phyloP scores from a whole-genome alignment of 2,329 filamentous ascomycete species.

The Pyrenochaeta sp. region DNA sequence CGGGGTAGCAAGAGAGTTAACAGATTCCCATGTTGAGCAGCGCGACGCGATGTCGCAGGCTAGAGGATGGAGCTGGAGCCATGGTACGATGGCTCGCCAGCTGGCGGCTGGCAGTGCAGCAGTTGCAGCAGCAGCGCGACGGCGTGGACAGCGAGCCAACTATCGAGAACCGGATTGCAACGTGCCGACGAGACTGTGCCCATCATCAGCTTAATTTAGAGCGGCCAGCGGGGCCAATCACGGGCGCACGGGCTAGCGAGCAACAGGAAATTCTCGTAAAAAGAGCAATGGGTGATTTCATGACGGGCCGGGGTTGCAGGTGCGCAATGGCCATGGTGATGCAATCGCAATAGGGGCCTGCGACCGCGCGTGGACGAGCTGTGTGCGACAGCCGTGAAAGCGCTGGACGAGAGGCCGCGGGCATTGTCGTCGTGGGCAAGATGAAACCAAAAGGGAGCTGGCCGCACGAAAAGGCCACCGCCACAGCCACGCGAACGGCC shows the following conservation, averaged over 20 bases:
- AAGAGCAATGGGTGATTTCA: conserved; percentile 13
- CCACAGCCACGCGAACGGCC: conserved; percentile 20
- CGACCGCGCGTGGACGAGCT: too few relatives aligned
- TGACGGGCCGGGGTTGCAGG: conserved; percentile 13
- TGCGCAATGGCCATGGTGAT: too few relatives aligned
- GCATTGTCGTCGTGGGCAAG: too few relatives aligned
- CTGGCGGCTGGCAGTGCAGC: conserved; percentile 1
- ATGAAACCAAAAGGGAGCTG: neutral
- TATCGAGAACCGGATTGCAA: conserved; percentile 17
- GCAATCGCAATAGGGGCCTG: too few relatives aligned
- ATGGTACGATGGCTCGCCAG: neutral
- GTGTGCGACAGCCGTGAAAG: too few relatives aligned
- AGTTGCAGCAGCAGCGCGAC: conserved; percentile 3
- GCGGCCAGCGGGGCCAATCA: conserved; percentile 29
- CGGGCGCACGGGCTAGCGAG: conserved; percentile 14
- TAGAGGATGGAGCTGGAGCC: neutral
- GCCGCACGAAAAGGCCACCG: too few relatives aligned
- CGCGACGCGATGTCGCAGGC: neutral
- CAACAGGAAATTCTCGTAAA: conserved; percentile 14
- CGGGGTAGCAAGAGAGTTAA: neutral
- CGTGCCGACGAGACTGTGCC: conserved; percentile 23
- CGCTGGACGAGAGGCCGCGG: too few relatives aligned
- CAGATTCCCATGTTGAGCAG: conserved; percentile 1
- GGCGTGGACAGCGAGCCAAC: conserved; percentile 8
- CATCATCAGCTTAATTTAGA: conserved; percentile 32